Conservation (phyloP, 192 early-diverging fungal species). For the Linnemannia exigua region DNA sequence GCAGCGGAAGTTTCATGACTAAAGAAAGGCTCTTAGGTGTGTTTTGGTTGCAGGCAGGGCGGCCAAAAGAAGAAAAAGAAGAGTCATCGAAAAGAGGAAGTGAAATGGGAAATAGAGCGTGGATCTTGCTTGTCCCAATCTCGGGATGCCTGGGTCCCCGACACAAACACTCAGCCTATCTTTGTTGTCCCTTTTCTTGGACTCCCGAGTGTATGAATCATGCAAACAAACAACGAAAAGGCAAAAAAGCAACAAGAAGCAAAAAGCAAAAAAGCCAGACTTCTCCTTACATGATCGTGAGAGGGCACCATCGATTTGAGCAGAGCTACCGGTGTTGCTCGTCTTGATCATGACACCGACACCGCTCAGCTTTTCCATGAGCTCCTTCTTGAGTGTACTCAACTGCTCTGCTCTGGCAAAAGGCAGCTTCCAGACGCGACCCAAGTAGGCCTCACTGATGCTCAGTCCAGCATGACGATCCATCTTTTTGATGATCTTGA, state of each 20-base stretch:
- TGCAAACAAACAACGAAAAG: slow-evolving; percentile 4
- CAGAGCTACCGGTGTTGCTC: slow-evolving; percentile 28
- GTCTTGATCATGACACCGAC: slow-evolving; percentile 41
- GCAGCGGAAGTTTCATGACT: slow-evolving; percentile 24
- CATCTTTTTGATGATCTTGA: slow-evolving; percentile 91
- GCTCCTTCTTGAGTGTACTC: slow-evolving; percentile 74
- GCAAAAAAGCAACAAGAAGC: slow-evolving; percentile 1
- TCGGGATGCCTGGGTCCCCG: background rate
- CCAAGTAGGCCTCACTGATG: slow-evolving; percentile 77
- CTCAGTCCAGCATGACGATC: slow-evolving; percentile 86
- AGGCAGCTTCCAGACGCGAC: slow-evolving; percentile 66
- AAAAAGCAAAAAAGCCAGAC: background rate
- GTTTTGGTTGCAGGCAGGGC: background rate
- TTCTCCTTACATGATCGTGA: slow-evolving; percentile 52
- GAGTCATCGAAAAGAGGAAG: background rate
- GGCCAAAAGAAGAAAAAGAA: no score
- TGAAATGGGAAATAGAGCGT: slow-evolving; percentile 6
- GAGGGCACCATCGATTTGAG: slow-evolving; percentile 27
- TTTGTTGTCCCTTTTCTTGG: background rate
- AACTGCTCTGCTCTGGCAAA: slow-evolving; percentile 79
- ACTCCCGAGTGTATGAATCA: background rate
- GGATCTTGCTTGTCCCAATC: background rate
- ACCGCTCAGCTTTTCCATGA: slow-evolving; percentile 74
- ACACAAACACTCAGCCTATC: background rate
- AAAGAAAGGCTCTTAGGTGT: background rate